Evolutionary conservation across 2,329 filamentous ascomycete species (phyloP).

Genomic region (Curvularia spicifera): DNA sequence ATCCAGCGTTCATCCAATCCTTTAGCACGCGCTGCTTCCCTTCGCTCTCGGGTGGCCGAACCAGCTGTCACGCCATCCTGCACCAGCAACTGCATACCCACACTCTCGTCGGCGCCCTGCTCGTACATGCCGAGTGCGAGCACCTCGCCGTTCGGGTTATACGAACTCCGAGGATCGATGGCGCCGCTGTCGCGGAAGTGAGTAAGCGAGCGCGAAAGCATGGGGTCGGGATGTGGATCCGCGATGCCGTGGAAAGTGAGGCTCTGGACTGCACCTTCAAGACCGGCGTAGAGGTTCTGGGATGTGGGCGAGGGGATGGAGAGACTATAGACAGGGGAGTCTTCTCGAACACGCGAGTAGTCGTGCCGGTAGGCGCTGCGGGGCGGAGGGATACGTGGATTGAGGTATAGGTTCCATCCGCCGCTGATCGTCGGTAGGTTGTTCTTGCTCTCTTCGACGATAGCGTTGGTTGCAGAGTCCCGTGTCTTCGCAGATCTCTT

Average conservation of each 20-base stretch:
- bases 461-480: slow-evolving; percentile 25
- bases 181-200: slow-evolving; percentile 19
- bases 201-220: slow-evolving; percentile 33
- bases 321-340: slow-evolving; percentile 57
- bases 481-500: background rate
- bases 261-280: slow-evolving; percentile 54
- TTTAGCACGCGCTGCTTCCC: slow-evolving; percentile 20
- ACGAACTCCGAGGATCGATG: slow-evolving; percentile 39
- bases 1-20: slow-evolving; percentile 52
- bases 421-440: slow-evolving; percentile 19
- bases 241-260: slow-evolving; percentile 53
- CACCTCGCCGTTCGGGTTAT: slow-evolving; percentile 46
- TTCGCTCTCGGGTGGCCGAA: slow-evolving; percentile 20
- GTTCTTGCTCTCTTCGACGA: slow-evolving; percentile 16
- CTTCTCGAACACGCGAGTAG: slow-evolving; percentile 26
- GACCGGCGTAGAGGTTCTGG: slow-evolving; percentile 55
- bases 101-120: slow-evolving; percentile 45
- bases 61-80: slow-evolving; percentile 47
- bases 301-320: slow-evolving; percentile 55
- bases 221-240: slow-evolving; percentile 54
- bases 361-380: slow-evolving; percentile 24
- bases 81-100: slow-evolving; percentile 50
- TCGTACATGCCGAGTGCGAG: slow-evolving; percentile 57
- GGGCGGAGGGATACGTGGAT: slow-evolving; percentile 38
- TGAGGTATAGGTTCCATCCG: slow-evolving; percentile 58